These are phyloP conservation scores for Capsicum baccatum DNA, from an alignment of 257 asterid species.

Conservation along the genomic window DNA sequence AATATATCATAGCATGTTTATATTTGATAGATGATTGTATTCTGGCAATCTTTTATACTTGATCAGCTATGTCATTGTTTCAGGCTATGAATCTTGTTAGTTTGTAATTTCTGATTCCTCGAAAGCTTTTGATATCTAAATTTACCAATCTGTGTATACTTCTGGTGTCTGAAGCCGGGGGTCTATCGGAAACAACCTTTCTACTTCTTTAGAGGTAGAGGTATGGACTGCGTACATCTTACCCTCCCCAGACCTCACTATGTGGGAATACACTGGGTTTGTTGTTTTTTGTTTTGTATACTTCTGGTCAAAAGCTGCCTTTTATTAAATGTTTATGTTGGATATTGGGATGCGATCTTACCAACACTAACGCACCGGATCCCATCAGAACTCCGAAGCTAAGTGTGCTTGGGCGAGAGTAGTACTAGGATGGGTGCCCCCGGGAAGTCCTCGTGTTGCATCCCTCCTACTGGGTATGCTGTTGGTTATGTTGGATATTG, in stretches of 20 bases:
- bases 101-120: conserved; percentile 1
- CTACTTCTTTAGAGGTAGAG: too few species aligned
- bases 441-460: too few species aligned
- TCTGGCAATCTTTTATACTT: neutral
- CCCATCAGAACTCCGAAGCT: too few species aligned
- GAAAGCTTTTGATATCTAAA: neutral
- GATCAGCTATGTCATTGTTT: neutral
- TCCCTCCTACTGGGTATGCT: too few species aligned
- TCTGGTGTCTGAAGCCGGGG: neutral
- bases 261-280: too few species aligned
- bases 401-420: too few species aligned
- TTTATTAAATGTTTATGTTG: neutral
- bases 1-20: neutral
- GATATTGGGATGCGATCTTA: neutral
- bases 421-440: too few species aligned
- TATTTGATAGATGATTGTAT: neutral
- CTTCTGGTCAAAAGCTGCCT: neutral
- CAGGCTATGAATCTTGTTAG: neutral
- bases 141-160: neutral
- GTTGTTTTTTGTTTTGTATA: neutral
- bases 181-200: too few species aligned
- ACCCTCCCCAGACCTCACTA: too few species aligned
- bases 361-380: too few species aligned
- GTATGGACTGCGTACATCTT: too few species aligned
- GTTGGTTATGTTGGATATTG: neutral